phyloP scores from a whole-genome alignment of 331 rosid species.

The Rosa hybrid region DNA sequence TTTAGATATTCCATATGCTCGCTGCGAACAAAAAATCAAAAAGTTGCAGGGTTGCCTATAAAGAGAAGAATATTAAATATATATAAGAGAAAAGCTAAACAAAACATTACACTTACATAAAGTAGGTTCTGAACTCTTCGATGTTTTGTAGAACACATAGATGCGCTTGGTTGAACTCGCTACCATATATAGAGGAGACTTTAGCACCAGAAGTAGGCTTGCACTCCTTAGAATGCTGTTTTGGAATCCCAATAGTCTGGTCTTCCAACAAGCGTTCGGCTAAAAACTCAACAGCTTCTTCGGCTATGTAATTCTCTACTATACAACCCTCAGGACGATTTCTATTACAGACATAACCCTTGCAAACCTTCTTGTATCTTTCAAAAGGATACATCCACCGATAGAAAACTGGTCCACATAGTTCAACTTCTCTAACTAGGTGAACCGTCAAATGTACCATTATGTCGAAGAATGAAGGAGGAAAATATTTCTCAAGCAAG shows the following conservation, averaged over 20 bases:
- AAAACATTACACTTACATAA: not conserved
- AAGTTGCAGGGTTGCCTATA: no score
- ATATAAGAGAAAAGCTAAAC: not conserved
- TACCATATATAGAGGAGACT: no score
- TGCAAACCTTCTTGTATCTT: not conserved
- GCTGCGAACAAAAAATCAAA: no score
- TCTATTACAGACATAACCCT: not conserved
- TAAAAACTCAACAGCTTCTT: not conserved
- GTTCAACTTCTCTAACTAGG: not conserved
- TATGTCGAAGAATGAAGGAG: not conserved
- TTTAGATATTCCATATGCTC: not conserved
- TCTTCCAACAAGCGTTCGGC: no score
- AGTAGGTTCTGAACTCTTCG: not conserved
- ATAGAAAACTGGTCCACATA: constrained; percentile 1
- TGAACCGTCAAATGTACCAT: not conserved
- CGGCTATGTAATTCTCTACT: not conserved
- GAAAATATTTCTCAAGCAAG: not conserved
- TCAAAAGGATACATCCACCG: not conserved
- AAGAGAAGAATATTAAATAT: no score
- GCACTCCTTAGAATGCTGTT: no score
- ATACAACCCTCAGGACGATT: not conserved
- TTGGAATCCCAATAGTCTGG: not conserved
- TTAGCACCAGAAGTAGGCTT: not conserved
- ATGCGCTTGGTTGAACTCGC: not conserved
- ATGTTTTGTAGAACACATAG: not conserved